These are phyloP conservation scores for Boletellus ananas DNA, from an alignment of 768 basidiomycete species.

Conservation along the genomic window DNA sequence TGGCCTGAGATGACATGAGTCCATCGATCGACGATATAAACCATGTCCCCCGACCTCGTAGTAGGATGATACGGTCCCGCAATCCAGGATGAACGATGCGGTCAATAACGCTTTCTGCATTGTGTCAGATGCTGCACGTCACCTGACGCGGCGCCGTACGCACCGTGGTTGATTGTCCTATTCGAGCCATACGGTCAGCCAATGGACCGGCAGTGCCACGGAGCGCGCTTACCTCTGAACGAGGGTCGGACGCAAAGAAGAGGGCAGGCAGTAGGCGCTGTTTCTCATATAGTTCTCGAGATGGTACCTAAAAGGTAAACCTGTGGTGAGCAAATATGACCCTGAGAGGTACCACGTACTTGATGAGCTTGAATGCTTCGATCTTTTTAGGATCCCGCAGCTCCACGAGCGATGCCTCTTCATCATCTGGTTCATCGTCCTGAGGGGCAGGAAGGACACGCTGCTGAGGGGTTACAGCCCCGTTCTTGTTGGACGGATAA, in stretches of 20 bases:
- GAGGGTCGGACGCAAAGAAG: slow-evolving; percentile 82
- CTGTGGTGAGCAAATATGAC: not conserved
- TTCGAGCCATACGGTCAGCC: slow-evolving; percentile 4
- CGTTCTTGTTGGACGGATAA: slow-evolving; percentile 38
- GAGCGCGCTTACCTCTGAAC: slow-evolving; percentile 62
- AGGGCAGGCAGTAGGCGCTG: slow-evolving; percentile 81
- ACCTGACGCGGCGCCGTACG: slow-evolving; percentile 15
- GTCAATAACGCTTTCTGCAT: slow-evolving; percentile 84
- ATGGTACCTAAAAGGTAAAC: slow-evolving; percentile 61
- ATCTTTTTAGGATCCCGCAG: slow-evolving; percentile 60
- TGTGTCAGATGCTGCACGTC: slow-evolving; percentile 6
- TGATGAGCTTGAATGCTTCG: slow-evolving; percentile 80
- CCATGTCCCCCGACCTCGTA: slow-evolving; percentile 54
- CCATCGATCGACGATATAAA: slow-evolving; percentile 1
- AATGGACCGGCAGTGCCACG: not conserved
- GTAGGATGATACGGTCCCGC: slow-evolving; percentile 85
- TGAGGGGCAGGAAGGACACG: slow-evolving; percentile 25
- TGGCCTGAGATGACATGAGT: slow-evolving; percentile 47
- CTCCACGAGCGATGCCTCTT: slow-evolving; percentile 39
- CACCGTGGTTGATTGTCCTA: slow-evolving; percentile 84
- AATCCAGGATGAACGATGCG: slow-evolving; percentile 85
- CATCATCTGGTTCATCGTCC: slow-evolving; percentile 48
- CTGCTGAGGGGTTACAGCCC: slow-evolving; percentile 18
- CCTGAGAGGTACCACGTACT: slow-evolving; percentile 40
- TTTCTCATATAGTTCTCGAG: slow-evolving; percentile 87